A percentile compares a stretch with the other conserved stretches of the same genome.
phyloP scores from a whole-genome alignment of 441 rosid genomes.

The Adansonia grandidieri region DNA sequence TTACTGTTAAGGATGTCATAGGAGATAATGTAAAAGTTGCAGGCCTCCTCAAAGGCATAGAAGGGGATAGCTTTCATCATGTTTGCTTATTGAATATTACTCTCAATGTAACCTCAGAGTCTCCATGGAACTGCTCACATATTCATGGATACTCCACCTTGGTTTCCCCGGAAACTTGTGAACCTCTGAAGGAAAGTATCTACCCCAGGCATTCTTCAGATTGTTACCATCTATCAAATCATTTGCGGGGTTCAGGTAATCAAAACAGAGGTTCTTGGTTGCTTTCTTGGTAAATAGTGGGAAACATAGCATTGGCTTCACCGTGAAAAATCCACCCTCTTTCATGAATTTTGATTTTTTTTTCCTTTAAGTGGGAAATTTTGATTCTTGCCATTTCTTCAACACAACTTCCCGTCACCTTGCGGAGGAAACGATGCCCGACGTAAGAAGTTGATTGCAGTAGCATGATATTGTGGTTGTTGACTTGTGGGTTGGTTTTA shows the following conservation, averaged over 20 bases:
- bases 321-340: constrained; percentile 36
- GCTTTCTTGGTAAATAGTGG: constrained; percentile 65
- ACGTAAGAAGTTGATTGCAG: constrained; percentile 38
- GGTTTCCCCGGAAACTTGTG: constrained; percentile 76
- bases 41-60: constrained; percentile 82
- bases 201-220: constrained; percentile 66
- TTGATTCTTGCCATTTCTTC: constrained; percentile 53
- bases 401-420: constrained; percentile 39
- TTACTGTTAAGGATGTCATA: constrained; percentile 70
- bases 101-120: constrained; percentile 47
- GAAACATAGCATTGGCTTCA: constrained; percentile 34
- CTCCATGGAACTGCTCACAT: constrained; percentile 84
- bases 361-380: constrained; percentile 39
- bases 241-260: constrained; percentile 43
- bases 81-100: constrained; percentile 76
- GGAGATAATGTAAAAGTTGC: constrained; percentile 70
- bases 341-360: constrained; percentile 35
- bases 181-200: constrained; percentile 58
- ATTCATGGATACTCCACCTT: constrained; percentile 76
- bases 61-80: constrained; percentile 66
- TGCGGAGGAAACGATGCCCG: constrained; percentile 36
- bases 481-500: constrained; percentile 43
- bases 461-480: constrained; percentile 43
- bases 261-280: constrained; percentile 54
- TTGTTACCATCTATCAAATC: constrained; percentile 62